phyloP scores from a whole-genome alignment of 208 protist genomes.

The Wallacemonas sp. region DNA sequence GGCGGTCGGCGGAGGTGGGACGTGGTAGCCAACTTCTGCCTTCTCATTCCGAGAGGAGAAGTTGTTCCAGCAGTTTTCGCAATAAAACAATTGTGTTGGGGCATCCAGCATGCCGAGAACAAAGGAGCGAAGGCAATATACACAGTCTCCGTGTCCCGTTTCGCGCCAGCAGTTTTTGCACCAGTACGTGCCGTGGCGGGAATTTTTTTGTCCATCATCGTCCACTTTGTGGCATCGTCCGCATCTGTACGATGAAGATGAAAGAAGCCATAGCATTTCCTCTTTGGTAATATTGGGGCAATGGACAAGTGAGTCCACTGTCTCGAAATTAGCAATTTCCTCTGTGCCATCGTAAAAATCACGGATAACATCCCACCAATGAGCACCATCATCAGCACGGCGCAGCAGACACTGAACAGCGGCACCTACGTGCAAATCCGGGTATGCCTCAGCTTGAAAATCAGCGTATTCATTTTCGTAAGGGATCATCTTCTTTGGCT shows the following conservation, averaged over 20 bases:
- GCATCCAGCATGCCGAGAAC: slow-evolving; percentile 62
- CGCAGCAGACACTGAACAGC: slow-evolving; percentile 70
- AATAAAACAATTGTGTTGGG: slow-evolving; percentile 74
- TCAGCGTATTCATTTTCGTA: slow-evolving; percentile 79
- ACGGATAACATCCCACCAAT: slow-evolving; percentile 87
- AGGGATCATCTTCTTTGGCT: slow-evolving; percentile 30
- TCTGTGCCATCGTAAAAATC: slow-evolving; percentile 29
- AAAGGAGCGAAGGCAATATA: slow-evolving; percentile 68
- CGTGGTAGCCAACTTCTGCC: slow-evolving; percentile 71
- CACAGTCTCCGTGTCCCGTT: slow-evolving; percentile 82
- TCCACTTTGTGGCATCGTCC: slow-evolving; percentile 74
- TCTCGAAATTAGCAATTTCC: slow-evolving; percentile 30
- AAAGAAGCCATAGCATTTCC: slow-evolving; percentile 79
- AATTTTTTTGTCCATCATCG: slow-evolving; percentile 62
- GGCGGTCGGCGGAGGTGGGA: slow-evolving; percentile 70
- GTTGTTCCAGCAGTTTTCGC: slow-evolving; percentile 73
- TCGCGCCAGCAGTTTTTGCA: slow-evolving; percentile 82
- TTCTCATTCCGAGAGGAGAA: slow-evolving; percentile 67
- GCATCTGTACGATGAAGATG: slow-evolving; percentile 63
- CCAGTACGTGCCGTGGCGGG: slow-evolving; percentile 65
- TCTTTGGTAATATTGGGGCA: slow-evolving; percentile 57
- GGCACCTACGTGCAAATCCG: slow-evolving; percentile 35
- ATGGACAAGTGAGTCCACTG: slow-evolving; percentile 72
- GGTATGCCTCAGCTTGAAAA: slow-evolving; percentile 49
- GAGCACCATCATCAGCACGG: slow-evolving; percentile 64